A percentile compares a stretch with the other conserved stretches of the same genome.
phyloP scores from a whole-genome alignment of 2,329 filamentous ascomycete genomes.

The Thielaviopsis populi region DNA sequence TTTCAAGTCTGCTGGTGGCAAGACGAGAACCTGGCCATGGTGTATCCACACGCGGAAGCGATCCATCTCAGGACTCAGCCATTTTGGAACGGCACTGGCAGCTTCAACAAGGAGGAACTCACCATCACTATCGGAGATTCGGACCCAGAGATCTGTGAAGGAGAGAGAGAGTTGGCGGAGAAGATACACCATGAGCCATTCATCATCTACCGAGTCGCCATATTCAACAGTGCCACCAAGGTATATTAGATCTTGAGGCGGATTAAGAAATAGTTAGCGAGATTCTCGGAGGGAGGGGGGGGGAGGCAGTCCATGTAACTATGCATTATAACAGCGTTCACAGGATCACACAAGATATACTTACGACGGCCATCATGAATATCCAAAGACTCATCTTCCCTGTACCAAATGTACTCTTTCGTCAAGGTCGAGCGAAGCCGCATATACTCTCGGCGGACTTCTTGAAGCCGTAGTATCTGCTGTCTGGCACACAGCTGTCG shows the following conservation, averaged over 20 bases:
- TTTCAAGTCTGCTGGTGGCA: conserved; percentile 47
- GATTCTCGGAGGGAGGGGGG: background rate
- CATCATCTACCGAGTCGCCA: conserved; percentile 88
- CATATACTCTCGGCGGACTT: conserved; percentile 53
- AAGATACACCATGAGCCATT: conserved; percentile 91
- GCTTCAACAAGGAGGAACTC: conserved; percentile 93
- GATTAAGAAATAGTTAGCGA: background rate
- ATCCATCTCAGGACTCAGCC: conserved; percentile 84
- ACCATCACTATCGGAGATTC: conserved; percentile 75
- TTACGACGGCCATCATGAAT: conserved; percentile 44
- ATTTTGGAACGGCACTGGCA: conserved; percentile 70
- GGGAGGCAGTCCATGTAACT: too few species aligned
- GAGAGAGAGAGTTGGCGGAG: conserved; percentile 64
- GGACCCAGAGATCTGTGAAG: conserved; percentile 63
- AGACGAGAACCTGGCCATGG: conserved; percentile 56
- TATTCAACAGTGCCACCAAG: conserved; percentile 71
- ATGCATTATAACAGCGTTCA: background rate
- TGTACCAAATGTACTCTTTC: conserved; percentile 91
- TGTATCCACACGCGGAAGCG: conserved; percentile 84
- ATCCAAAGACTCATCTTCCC: conserved; percentile 62
- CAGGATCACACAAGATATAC: conserved; percentile 16
- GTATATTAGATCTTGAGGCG: conserved; percentile 35
- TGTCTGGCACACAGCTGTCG: conserved; percentile 37
- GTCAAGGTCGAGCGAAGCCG: conserved; percentile 49
- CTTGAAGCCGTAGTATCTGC: conserved; percentile 50